Evolutionary conservation across 2,329 filamentous ascomycete species (phyloP).

Genomic region (Apiospora arundinis): DNA sequence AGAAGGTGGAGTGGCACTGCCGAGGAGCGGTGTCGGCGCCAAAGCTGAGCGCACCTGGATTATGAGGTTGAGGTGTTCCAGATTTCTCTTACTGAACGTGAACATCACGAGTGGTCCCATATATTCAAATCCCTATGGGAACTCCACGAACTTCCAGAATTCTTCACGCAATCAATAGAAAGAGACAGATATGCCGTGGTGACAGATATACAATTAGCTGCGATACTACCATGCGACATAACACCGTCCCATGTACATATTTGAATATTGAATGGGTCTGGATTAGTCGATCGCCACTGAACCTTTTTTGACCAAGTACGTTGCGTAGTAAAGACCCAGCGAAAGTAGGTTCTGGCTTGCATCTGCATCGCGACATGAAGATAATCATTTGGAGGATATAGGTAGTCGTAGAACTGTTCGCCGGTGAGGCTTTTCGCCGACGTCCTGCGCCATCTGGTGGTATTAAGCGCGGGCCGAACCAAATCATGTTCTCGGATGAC

Average conservation of each 20-base stretch:
- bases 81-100: too few species aligned
- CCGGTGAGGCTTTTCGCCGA: slow-evolving; percentile 9
- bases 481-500: slow-evolving; percentile 4
- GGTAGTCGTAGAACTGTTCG: background rate
- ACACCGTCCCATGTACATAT: background rate
- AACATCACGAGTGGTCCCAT: too few species aligned
- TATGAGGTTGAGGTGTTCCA: background rate
- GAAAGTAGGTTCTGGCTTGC: background rate
- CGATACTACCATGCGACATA: background rate
- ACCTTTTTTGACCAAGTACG: background rate
- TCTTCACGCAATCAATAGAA: background rate
- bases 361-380: background rate
- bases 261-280: background rate
- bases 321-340: background rate
- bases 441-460: background rate
- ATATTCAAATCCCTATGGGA: too few species aligned
- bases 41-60: background rate
- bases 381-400: background rate
- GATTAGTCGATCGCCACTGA: background rate
- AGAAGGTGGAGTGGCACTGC: slow-evolving; percentile 43
- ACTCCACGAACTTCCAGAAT: background rate
- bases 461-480: background rate
- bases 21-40: slow-evolving; percentile 29
- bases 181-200: background rate
- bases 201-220: background rate